phyloP scores from a whole-genome alignment of 345 rosid genomes.

The Bruguiera sexangula region DNA sequence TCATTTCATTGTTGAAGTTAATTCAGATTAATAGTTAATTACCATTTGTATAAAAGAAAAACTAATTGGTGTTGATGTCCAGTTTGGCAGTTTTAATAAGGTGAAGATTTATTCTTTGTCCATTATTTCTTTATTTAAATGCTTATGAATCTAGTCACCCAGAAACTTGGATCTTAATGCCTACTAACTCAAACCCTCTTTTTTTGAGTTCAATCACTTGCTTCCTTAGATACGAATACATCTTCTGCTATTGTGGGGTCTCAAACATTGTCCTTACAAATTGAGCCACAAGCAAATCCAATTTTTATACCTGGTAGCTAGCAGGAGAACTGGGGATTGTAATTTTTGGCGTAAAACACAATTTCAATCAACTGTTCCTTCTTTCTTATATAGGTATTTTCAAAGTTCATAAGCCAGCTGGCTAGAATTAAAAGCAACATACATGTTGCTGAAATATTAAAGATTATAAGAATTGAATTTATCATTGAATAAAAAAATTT shows the following conservation, averaged over 20 bases:
- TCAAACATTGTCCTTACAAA: slow-evolving; percentile 33
- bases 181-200: background rate
- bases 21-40: too few relatives aligned
- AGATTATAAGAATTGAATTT: too few relatives aligned
- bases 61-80: slow-evolving; percentile 35
- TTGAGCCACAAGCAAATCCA: slow-evolving; percentile 36
- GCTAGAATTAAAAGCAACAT: too few relatives aligned
- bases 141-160: background rate
- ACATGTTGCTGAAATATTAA: too few relatives aligned
- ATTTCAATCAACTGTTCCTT: too few relatives aligned
- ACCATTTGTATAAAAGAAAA: too few relatives aligned
- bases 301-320: slow-evolving; percentile 43
- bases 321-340: slow-evolving; percentile 47
- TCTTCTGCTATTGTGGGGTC: slow-evolving; percentile 28
- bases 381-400: too few relatives aligned
- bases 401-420: too few relatives aligned
- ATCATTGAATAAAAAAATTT: too few relatives aligned
- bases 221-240: slow-evolving; percentile 33
- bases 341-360: too few relatives aligned
- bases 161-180: slow-evolving; percentile 15
- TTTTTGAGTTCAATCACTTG: slow-evolving; percentile 31
- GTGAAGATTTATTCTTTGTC: slow-evolving; percentile 26
- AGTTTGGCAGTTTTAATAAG: slow-evolving; percentile 46
- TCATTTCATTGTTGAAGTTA: too few relatives aligned
- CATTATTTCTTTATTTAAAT: slow-evolving; percentile 6